phyloP scores from a whole-genome alignment of 2,329 filamentous ascomycete genomes.

The Phyllosticta paracitricarpa region DNA sequence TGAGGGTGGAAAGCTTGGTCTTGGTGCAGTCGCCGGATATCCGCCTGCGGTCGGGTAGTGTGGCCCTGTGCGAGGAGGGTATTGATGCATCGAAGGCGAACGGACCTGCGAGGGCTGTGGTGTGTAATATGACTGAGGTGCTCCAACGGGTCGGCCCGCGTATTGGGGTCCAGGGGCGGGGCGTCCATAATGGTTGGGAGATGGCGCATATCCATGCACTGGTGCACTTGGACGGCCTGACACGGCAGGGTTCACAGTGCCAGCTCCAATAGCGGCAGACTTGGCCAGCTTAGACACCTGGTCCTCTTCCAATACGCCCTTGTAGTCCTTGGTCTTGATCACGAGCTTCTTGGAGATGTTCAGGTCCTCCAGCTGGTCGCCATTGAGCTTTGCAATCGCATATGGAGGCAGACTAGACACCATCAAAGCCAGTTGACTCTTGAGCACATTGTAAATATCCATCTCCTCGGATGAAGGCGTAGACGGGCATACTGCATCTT shows the following conservation, averaged over 20 bases:
- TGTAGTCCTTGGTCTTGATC: slow-evolving; percentile 62
- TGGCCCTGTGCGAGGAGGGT: slow-evolving; percentile 21
- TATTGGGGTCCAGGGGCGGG: background rate
- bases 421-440: slow-evolving; percentile 63
- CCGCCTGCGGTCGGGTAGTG: slow-evolving; percentile 21
- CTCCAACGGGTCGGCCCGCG: slow-evolving; percentile 21
- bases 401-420: slow-evolving; percentile 71
- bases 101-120: slow-evolving; percentile 25
- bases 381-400: slow-evolving; percentile 75
- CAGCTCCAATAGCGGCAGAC: slow-evolving; percentile 22
- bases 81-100: slow-evolving; percentile 27
- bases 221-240: slow-evolving; percentile 19
- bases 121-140: slow-evolving; percentile 22
- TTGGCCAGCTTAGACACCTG: slow-evolving; percentile 42
- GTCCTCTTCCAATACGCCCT: slow-evolving; percentile 76
- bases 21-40: slow-evolving; percentile 16
- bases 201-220: slow-evolving; percentile 5
- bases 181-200: background rate
- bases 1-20: slow-evolving; percentile 16
- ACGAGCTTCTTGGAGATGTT: slow-evolving; percentile 72
- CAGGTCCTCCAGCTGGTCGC: slow-evolving; percentile 73
- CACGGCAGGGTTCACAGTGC: slow-evolving; percentile 20
- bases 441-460: slow-evolving; percentile 60
- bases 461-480: slow-evolving; percentile 53
- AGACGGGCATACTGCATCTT: slow-evolving; percentile 34